These are phyloP conservation scores for Dipsacomyces acuminosporus DNA, from an alignment of 371 early-diverging fungal genomes.

Conservation along the genomic window DNA sequence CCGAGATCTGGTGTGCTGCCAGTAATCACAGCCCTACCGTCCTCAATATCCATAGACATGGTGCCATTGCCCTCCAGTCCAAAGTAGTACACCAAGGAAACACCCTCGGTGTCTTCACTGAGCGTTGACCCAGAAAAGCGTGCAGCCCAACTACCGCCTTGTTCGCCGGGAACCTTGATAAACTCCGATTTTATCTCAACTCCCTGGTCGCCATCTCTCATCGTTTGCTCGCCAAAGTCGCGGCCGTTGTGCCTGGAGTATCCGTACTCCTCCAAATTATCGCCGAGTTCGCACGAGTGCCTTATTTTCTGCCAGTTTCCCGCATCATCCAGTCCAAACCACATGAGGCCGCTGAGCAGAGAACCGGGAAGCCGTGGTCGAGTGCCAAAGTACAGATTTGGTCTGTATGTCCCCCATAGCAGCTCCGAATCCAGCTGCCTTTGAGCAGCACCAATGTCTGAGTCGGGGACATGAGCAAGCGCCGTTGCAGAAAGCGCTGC, in stretches of 20 bases:
- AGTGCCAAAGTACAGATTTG: constrained; percentile 93
- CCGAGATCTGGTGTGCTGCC: constrained; percentile 64
- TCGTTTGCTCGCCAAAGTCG: constrained; percentile 67
- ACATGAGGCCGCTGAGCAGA: constrained; percentile 84
- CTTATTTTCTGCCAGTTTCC: constrained; percentile 58
- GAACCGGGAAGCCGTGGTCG: constrained; percentile 73
- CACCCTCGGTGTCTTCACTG: constrained; percentile 34
- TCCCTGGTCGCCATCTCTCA: constrained; percentile 67
- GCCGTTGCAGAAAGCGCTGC: neutral
- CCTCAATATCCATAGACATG: constrained; percentile 43
- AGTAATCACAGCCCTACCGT: constrained; percentile 49
- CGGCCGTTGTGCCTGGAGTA: constrained; percentile 86
- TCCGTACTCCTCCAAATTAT: constrained; percentile 74
- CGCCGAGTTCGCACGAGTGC: constrained; percentile 84
- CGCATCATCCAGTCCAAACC: constrained; percentile 71
- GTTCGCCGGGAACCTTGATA: constrained; percentile 64
- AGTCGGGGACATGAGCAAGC: neutral
- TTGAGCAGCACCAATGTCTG: neutral
- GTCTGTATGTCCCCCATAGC: constrained; percentile 91
- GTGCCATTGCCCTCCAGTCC: constrained; percentile 65
- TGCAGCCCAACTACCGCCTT: constrained; percentile 82
- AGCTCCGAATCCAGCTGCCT: constrained; percentile 15
- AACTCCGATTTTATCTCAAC: constrained; percentile 75
- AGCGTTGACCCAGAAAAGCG: constrained; percentile 69
- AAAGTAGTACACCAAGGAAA: constrained; percentile 59